These are phyloP conservation scores for Hypseocharis bilobata DNA, from an alignment of 441 rosid genomes.

Conservation along the genomic window DNA sequence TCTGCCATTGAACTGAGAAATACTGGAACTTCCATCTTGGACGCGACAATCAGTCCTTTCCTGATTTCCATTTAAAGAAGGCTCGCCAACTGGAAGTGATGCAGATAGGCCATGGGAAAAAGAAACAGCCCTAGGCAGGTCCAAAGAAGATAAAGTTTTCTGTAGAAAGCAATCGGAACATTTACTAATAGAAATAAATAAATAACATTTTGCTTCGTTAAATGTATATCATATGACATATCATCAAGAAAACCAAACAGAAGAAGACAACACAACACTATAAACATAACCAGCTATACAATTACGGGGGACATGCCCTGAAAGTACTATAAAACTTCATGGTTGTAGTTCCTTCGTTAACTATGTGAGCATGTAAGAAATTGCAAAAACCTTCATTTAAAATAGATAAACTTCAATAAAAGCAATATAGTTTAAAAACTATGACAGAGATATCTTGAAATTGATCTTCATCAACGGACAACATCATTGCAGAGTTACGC, in stretches of 20 bases:
- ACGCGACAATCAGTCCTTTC: conserved; percentile 33
- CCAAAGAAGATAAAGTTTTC: conserved; percentile 88
- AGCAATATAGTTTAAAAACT: too few relatives aligned
- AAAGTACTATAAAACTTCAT: too few relatives aligned
- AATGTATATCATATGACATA: background rate
- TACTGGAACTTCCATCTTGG: conserved; percentile 28
- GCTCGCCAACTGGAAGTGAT: conserved; percentile 35
- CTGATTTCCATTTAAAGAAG: conserved; percentile 37
- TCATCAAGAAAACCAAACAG: conserved; percentile 10
- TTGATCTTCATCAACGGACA: background rate
- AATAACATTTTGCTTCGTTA: background rate
- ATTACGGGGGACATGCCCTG: too few relatives aligned
- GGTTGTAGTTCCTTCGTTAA: too few relatives aligned
- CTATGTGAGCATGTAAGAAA: background rate
- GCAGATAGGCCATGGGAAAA: conserved; percentile 47
- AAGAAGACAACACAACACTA: too few relatives aligned
- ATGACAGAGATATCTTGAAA: background rate
- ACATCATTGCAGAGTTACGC: background rate
- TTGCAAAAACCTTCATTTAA: background rate
- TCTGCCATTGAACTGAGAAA: conserved; percentile 46
- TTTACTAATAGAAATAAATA: background rate
- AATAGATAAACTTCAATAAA: background rate
- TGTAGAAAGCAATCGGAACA: conserved; percentile 30
- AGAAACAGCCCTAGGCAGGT: conserved; percentile 73
- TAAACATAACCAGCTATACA: too few relatives aligned